phyloP scores from a whole-genome alignment of 2,329 filamentous ascomycete genomes.

The Calonectria honghensis region DNA sequence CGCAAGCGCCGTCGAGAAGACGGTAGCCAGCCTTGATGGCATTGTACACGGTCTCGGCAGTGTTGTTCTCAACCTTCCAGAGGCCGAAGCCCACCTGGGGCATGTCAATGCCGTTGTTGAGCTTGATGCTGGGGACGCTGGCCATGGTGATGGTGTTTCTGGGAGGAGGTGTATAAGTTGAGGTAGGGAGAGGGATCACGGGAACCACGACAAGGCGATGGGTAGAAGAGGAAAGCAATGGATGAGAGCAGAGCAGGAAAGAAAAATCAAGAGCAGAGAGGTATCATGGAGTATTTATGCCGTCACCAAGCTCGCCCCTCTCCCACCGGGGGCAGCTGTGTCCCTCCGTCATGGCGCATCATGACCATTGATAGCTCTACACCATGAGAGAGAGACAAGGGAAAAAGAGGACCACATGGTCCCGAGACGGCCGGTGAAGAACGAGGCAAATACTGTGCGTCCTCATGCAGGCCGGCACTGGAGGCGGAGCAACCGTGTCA shows the following conservation, averaged over 20 bases:
- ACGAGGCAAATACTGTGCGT: conserved; percentile 16
- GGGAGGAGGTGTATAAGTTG: conserved; percentile 34
- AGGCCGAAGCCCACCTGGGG: conserved; percentile 85
- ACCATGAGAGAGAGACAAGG: conserved; percentile 25
- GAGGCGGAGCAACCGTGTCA: conserved; percentile 28
- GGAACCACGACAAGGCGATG: conserved; percentile 18
- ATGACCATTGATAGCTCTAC: conserved; percentile 47
- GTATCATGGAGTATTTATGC: conserved; percentile 42
- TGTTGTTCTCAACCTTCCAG: conserved; percentile 88
- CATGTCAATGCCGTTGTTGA: conserved; percentile 81
- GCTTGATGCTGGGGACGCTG: conserved; percentile 71
- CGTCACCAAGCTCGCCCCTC: conserved; percentile 19
- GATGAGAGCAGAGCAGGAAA: conserved; percentile 27
- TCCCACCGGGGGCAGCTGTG: conserved; percentile 25
- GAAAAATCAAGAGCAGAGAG: conserved; percentile 16
- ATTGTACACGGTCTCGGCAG: conserved; percentile 86
- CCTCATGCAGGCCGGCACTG: neutral
- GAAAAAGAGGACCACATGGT: conserved; percentile 23
- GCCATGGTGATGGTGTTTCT: conserved; percentile 59
- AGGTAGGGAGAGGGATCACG: conserved; percentile 14
- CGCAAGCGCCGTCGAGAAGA: conserved; percentile 76
- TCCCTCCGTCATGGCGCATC: conserved; percentile 44
- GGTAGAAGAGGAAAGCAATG: conserved; percentile 28
- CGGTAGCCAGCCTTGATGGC: conserved; percentile 79
- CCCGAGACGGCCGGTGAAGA: conserved; percentile 26